Base-by-base conservation (phyloP, 768 basidiomycete species). In the Pholiota microspora region DNA sequence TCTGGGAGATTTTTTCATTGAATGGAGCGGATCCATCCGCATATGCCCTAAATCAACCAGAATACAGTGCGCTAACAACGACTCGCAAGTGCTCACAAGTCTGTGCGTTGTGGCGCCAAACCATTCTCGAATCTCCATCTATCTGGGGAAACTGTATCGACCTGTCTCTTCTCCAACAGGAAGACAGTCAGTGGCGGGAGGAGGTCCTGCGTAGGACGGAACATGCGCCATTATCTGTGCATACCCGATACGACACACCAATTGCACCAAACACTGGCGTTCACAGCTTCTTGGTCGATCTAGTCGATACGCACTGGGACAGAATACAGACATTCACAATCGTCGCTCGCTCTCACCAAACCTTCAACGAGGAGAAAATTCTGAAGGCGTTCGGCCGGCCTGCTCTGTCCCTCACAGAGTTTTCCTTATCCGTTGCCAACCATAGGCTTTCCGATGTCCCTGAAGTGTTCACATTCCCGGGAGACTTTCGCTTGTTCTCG, bases 71-170 rank as follows among this genome's bases (percentile, higher is more conserved):
- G 1, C 23, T 42, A 21, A 42, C 21, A 24, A 42, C 40, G 5
- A 42, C 40, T 10, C 21, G 40, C 7, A 42, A 12, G 21, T 42
- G 40, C 40, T 49, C 47, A 13, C 47, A 49, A 34, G 47, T 49
- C 8, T 49, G 47, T 16, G n/a, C 10, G 13, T 32, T 18, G 31
- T 49, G 45, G 44, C 27, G 35, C 16, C 15, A 49, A 45, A 28
- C 45, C 13, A 36, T 36, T 42, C 35, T 53, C n/a, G 44, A 16
- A 15, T 54, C 32, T 21, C 36, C 18, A 12, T 46, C 48, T 10
- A 49, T 56, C 15, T 42, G 54, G 24, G 28, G n/a, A 27, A 50
- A 12, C 18, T 55, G 54, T 44, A 49, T 55, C 16, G 45, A 46
- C 18, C 27, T 46, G 15, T 24, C 5, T 16, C 2, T 46, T 7